These are phyloP conservation scores for Irpex lacteus DNA, from an alignment of 1,284 basidiomycete genomes.

Conservation along the genomic window DNA sequence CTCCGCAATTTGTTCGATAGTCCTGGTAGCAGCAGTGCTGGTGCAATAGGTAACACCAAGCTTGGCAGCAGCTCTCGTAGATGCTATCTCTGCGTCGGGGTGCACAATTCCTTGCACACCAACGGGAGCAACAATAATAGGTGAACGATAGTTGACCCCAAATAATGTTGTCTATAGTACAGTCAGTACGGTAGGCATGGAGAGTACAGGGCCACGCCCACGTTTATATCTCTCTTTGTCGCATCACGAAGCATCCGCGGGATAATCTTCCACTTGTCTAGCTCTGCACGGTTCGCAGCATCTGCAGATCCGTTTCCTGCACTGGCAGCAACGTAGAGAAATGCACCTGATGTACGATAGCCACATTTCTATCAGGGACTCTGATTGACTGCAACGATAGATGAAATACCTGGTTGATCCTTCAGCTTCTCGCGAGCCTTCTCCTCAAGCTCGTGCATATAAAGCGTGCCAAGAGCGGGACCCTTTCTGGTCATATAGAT, in stretches of 20 bases:
- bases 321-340: conserved; percentile 59
- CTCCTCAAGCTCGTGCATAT: conserved; percentile 41
- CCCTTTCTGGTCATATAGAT: conserved; percentile 25
- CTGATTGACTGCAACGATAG: conserved; percentile 10
- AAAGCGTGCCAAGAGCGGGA: conserved; percentile 38
- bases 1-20: conserved; percentile 71
- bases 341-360: conserved; percentile 46
- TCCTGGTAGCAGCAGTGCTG: conserved; percentile 67
- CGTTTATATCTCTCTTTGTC: conserved; percentile 59
- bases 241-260: conserved; percentile 79
- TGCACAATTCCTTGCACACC: conserved; percentile 74
- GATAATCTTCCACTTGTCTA: conserved; percentile 62
- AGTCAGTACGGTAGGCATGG: conserved; percentile 4
- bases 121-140: conserved; percentile 71
- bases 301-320: conserved; percentile 61
- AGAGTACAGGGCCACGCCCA: conserved; percentile 22
- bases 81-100: conserved; percentile 64
- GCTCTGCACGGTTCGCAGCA: conserved; percentile 50
- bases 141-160: conserved; percentile 61
- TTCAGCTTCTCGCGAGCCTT: conserved; percentile 42
- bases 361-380: not conserved
- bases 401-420: conserved; percentile 30
- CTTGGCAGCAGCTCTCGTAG: conserved; percentile 62
- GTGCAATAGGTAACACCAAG: conserved; percentile 69
- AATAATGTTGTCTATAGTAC: conserved; percentile 60